These are phyloP conservation scores for Mortierella sp. DNA, from an alignment of 371 early-diverging fungal species.

Conservation along the genomic window DNA sequence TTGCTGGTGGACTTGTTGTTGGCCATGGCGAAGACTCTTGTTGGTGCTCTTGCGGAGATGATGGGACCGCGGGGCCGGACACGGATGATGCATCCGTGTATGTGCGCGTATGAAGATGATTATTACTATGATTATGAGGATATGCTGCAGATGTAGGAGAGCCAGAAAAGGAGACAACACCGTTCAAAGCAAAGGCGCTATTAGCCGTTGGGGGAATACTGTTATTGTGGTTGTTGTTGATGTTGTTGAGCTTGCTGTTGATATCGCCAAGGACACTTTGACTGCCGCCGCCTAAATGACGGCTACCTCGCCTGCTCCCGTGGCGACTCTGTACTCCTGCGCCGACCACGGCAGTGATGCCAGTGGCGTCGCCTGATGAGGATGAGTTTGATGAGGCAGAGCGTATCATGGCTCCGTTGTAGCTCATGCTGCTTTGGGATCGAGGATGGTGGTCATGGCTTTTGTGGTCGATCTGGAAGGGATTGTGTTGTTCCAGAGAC, in stretches of 20 bases:
- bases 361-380: neutral
- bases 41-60: neutral
- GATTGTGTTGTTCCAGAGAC: constrained; percentile 17
- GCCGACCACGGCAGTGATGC: neutral
- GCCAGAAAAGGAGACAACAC: constrained; percentile 3
- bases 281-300: constrained; percentile 7
- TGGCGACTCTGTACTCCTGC: neutral
- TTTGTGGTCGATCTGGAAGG: constrained; percentile 21
- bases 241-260: neutral
- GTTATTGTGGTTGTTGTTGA: constrained; percentile 1
- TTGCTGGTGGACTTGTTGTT: neutral
- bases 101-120: constrained; percentile 1
- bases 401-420: constrained; percentile 1
- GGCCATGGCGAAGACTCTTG: neutral
- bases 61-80: neutral
- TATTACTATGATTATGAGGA: constrained; percentile 2
- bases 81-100: neutral
- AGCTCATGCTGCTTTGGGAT: neutral
- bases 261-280: neutral
- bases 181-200: constrained; percentile 4
- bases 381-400: constrained; percentile 15
- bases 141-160: constrained; percentile 4
- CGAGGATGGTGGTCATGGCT: constrained; percentile 1
- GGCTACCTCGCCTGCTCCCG: constrained; percentile 1
- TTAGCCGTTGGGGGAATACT: neutral